A percentile compares a stretch with the other conserved stretches of the same genome.
Evolutionary conservation across 306 rosid species (phyloP).

Genomic region (Geum urbanum): DNA sequence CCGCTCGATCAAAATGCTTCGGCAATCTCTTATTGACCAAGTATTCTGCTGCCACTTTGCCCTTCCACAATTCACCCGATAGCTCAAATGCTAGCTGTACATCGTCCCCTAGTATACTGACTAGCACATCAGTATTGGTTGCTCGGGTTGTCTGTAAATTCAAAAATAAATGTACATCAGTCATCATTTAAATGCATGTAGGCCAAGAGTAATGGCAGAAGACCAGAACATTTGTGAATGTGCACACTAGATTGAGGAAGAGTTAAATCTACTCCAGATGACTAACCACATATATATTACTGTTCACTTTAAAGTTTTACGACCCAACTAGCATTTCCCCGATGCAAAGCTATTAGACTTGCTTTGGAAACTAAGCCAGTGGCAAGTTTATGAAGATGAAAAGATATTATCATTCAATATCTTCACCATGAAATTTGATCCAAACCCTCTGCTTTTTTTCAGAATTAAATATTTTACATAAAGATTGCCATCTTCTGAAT

Average conservation of each 20-base stretch:
- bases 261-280: background rate
- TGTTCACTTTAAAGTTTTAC: too few species aligned
- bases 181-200: background rate
- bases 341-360: too few species aligned
- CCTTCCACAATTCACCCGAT: slow-evolving; percentile 72
- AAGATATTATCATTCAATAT: too few species aligned
- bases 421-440: too few species aligned
- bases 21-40: slow-evolving; percentile 50
- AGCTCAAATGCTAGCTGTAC: slow-evolving; percentile 58
- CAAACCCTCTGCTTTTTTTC: too few species aligned
- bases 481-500: too few species aligned
- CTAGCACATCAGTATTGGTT: slow-evolving; percentile 76
- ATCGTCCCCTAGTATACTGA: slow-evolving; percentile 75
- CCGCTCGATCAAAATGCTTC: slow-evolving; percentile 74
- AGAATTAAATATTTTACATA: too few species aligned
- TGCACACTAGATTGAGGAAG: background rate
- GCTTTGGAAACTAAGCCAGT: too few species aligned
- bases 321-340: too few species aligned
- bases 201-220: background rate
- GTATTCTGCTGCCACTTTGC: slow-evolving; percentile 54
- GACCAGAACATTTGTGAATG: too few species aligned
- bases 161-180: background rate
- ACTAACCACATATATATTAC: too few species aligned
- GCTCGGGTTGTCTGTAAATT: slow-evolving; percentile 60
- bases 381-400: too few species aligned